A percentile compares a stretch with the other conserved stretches of the same genome.
Conservation (phyloP, 2,329 filamentous ascomycete species). For the Hymenoscyphus fraxineus region DNA sequence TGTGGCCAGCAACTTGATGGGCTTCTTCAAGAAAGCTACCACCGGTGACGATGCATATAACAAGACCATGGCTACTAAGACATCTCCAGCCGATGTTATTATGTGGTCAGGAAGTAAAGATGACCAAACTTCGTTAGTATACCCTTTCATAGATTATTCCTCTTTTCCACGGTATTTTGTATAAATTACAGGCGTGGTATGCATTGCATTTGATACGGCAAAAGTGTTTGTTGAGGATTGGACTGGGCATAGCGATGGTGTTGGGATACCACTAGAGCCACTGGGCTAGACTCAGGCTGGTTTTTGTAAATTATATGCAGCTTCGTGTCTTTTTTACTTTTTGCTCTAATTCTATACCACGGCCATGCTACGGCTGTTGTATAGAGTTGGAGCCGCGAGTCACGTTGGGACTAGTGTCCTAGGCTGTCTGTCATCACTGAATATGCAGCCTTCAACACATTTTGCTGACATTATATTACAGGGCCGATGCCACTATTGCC, state of each 20-base stretch:
- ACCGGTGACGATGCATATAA: conserved; percentile 73
- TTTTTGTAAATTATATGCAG: conserved; percentile 13
- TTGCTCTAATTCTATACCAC: conserved; percentile 29
- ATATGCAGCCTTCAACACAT: neutral
- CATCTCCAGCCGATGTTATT: conserved; percentile 87
- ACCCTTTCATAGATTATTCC: conserved; percentile 44
- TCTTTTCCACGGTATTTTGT: conserved; percentile 59
- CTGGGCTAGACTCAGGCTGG: conserved; percentile 20
- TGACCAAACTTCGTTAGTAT: conserved; percentile 79
- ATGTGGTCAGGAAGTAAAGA: conserved; percentile 98
- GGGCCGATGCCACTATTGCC: conserved; percentile 82
- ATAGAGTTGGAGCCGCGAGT: conserved; percentile 33
- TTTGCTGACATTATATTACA: conserved; percentile 38
- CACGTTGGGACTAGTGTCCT: conserved; percentile 31
- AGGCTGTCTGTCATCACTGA: conserved; percentile 1
- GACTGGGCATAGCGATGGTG: conserved; percentile 23
- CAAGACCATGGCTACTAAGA: conserved; percentile 81
- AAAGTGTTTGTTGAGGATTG: conserved; percentile 50
- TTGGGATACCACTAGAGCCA: conserved; percentile 22
- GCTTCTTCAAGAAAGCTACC: conserved; percentile 82
- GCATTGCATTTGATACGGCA: conserved; percentile 52
- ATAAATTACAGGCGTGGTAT: conserved; percentile 32
- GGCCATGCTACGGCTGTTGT: conserved; percentile 28
- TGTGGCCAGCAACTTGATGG: conserved; percentile 73
- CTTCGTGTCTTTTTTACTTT: conserved; percentile 16